phyloP scores from a whole-genome alignment of 306 rosid species.

The Fragaria iinumae region DNA sequence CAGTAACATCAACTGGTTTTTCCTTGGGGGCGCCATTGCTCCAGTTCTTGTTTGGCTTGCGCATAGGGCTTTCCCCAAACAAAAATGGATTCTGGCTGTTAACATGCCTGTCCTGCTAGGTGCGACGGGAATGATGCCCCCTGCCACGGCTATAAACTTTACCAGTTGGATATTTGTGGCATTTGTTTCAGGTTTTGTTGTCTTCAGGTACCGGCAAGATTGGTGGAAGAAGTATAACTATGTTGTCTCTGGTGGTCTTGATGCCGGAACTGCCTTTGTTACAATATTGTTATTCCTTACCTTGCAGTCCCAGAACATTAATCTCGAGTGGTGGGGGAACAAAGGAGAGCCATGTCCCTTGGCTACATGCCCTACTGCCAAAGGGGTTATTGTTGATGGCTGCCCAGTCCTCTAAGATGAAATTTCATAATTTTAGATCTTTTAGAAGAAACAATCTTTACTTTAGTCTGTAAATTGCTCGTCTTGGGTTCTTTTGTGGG shows the following conservation, averaged over 20 bases:
- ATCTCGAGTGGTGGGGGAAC: constrained; percentile 70
- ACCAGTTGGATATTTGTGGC: constrained; percentile 63
- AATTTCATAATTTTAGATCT: neutral
- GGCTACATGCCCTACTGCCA: constrained; percentile 70
- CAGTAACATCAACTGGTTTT: constrained; percentile 58
- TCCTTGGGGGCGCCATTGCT: constrained; percentile 67
- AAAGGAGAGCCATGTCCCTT: constrained; percentile 60
- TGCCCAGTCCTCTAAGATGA: constrained; percentile 44
- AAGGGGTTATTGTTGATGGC: constrained; percentile 36
- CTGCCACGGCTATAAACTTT: constrained; percentile 70
- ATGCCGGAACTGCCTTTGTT: constrained; percentile 85
- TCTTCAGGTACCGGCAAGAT: constrained; percentile 42
- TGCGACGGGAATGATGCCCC: constrained; percentile 72
- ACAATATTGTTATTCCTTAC: constrained; percentile 53
- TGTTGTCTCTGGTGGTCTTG: constrained; percentile 75
- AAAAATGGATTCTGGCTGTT: constrained; percentile 52
- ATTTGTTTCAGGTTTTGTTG: constrained; percentile 51
- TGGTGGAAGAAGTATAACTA: constrained; percentile 70
- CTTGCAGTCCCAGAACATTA: constrained; percentile 35
- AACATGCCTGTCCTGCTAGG: constrained; percentile 74
- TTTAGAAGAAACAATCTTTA: neutral
- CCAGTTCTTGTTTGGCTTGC: constrained; percentile 73
- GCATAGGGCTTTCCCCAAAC: constrained; percentile 53
- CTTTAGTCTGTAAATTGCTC: neutral
- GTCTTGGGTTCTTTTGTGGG: neutral